These are phyloP conservation scores for Haberlea rhodopensis DNA, from an alignment of 257 asterid species.

Conservation along the genomic window DNA sequence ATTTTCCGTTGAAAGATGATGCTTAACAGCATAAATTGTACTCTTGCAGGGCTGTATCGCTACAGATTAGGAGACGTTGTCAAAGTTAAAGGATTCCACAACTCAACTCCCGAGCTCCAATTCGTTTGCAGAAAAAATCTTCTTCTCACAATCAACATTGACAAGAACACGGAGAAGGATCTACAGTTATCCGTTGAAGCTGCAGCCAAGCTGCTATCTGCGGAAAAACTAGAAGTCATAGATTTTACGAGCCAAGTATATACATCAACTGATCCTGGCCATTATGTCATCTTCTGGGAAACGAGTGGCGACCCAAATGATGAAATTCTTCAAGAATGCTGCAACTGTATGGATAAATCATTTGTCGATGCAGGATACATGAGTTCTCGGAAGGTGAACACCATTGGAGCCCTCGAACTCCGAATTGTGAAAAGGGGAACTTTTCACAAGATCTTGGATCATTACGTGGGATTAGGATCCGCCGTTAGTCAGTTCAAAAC, in stretches of 20 bases:
- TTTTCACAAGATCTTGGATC: constrained; percentile 84
- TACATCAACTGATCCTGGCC: constrained; percentile 44
- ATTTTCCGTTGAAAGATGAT: background rate
- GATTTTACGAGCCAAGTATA: constrained; percentile 65
- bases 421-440: constrained; percentile 68
- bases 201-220: constrained; percentile 42
- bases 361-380: constrained; percentile 62
- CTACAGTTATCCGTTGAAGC: constrained; percentile 60
- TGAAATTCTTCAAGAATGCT: constrained; percentile 46
- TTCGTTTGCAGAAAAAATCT: constrained; percentile 61
- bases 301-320: constrained; percentile 45
- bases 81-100: constrained; percentile 62
- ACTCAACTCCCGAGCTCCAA: constrained; percentile 66
- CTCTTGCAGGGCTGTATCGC: constrained; percentile 58
- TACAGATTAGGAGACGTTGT: constrained; percentile 68
- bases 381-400: constrained; percentile 47
- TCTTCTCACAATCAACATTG: constrained; percentile 56
- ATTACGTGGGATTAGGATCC: constrained; percentile 79
- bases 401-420: constrained; percentile 69
- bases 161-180: constrained; percentile 76
- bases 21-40: background rate
- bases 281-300: constrained; percentile 71
- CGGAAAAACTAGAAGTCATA: constrained; percentile 52
- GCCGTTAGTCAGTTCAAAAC: constrained; percentile 99
- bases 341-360: constrained; percentile 59